Evolutionary conservation across 495 filamentous ascomycete genomes (phyloP).

Genomic region (Chlorociboria aeruginascens): DNA sequence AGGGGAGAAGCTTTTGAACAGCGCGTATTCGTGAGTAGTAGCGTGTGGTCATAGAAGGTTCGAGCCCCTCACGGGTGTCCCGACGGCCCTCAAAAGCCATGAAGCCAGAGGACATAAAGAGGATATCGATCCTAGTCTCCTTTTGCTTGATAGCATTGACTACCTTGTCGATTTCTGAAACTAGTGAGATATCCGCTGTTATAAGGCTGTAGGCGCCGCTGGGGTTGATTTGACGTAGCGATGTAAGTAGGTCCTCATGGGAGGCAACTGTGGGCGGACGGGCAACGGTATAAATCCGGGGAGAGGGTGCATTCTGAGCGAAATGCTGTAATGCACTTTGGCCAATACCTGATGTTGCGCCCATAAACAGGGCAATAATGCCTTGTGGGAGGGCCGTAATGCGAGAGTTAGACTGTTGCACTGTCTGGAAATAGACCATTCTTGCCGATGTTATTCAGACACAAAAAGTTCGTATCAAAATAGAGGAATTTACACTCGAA

Average conservation of each 20-base stretch:
- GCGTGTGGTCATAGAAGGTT: constrained; percentile 3
- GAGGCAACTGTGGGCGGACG: constrained; percentile 22
- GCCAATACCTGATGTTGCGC: constrained; percentile 29
- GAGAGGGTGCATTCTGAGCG: constrained; percentile 1
- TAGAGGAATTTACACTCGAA: too few species aligned
- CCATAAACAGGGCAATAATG: constrained; percentile 14
- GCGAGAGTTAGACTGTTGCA: too few species aligned
- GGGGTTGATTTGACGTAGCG: constrained; percentile 1
- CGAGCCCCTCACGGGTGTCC: constrained; percentile 15
- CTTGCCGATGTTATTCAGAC: too few species aligned
- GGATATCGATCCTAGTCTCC: constrained; percentile 8
- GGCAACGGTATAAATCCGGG: constrained; percentile 25
- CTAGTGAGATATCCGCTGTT: constrained; percentile 6
- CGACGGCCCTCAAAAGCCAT: neutral
- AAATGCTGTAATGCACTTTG: constrained; percentile 23
- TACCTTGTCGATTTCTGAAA: constrained; percentile 1
- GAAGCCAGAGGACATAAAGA: constrained; percentile 13
- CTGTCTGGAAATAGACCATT: too few species aligned
- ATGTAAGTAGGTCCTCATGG: constrained; percentile 18
- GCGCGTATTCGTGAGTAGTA: constrained; percentile 17
- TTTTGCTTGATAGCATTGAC: constrained; percentile 6
- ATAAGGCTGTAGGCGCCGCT: constrained; percentile 3
- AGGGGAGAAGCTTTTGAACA: constrained; percentile 7
- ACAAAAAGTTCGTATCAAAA: too few species aligned
- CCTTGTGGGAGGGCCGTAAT: neutral